A percentile compares a stretch with the other conserved stretches of the same genome.
phyloP scores from a whole-genome alignment of 306 rosid species.

The Begonia masoniana region DNA sequence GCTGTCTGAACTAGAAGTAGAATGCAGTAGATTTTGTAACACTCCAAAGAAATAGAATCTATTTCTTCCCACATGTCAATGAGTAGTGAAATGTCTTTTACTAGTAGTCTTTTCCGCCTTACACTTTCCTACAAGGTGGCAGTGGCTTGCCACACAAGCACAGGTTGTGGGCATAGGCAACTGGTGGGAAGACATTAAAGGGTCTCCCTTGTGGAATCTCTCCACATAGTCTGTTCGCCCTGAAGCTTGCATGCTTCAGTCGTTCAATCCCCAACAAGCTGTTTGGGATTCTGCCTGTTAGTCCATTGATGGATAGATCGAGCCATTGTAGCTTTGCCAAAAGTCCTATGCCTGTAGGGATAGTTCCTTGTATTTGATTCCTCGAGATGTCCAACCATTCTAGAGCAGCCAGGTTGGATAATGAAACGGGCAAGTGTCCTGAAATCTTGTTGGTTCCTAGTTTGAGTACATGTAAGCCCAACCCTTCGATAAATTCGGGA shows the following conservation, averaged over 20 bases:
- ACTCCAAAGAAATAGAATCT: background rate
- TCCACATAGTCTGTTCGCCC: constrained; percentile 86
- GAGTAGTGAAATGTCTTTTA: background rate
- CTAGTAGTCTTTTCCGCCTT: background rate
- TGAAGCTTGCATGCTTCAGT: constrained; percentile 67
- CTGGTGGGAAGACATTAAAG: constrained; percentile 58
- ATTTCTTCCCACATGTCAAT: background rate
- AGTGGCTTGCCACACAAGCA: constrained; percentile 89
- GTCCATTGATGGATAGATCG: constrained; percentile 69
- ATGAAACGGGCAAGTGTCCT: constrained; percentile 54
- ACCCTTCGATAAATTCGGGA: constrained; percentile 49
- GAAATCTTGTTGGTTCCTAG: constrained; percentile 61
- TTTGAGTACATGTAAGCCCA: constrained; percentile 49
- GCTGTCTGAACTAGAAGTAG: no score
- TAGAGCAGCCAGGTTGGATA: constrained; percentile 50
- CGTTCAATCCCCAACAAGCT: constrained; percentile 52
- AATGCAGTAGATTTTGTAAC: background rate
- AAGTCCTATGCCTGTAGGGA: constrained; percentile 53
- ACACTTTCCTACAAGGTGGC: constrained; percentile 48
- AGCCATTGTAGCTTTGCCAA: constrained; percentile 70
- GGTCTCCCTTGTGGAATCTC: constrained; percentile 90
- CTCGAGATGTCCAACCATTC: constrained; percentile 69
- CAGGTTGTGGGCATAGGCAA: constrained; percentile 74
- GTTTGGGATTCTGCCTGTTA: constrained; percentile 62
- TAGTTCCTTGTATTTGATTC: constrained; percentile 56